Percentiles rank a stretch among this genome's conserved stretches.
phyloP scores from a whole-genome alignment of 345 rosid genomes.

The Melaleuca quinquenervia region DNA sequence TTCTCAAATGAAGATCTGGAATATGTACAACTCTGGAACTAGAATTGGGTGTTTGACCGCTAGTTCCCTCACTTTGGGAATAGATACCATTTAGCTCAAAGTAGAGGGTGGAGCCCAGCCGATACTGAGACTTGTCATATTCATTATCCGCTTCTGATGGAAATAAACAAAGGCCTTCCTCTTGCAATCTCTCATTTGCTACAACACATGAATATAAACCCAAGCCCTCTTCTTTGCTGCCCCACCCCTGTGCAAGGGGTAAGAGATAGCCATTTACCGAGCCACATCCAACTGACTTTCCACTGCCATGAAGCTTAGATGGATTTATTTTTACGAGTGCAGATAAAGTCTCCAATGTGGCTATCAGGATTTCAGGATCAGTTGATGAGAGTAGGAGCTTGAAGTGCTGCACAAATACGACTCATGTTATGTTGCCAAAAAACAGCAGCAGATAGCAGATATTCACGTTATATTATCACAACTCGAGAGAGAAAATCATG shows the following conservation, averaged over 20 bases:
- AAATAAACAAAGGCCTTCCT: conserved; percentile 76
- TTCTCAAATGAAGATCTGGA: conserved; percentile 67
- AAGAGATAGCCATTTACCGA: conserved; percentile 72
- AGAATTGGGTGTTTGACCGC: conserved; percentile 18
- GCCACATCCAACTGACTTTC: conserved; percentile 83
- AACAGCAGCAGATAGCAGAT: background rate
- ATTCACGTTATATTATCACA: background rate
- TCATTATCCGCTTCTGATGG: conserved; percentile 61
- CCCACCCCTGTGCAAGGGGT: conserved; percentile 97
- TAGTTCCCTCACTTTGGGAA: conserved; percentile 31
- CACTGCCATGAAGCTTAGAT: conserved; percentile 77
- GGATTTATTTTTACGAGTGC: conserved; percentile 87
- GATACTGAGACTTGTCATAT: conserved; percentile 46
- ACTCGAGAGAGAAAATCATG: background rate
- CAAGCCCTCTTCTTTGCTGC: conserved; percentile 96
- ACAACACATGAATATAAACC: conserved; percentile 85
- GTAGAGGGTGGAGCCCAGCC: conserved; percentile 78
- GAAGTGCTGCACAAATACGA: conserved; percentile 50
- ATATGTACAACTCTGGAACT: conserved; percentile 51
- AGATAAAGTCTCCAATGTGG: conserved; percentile 76
- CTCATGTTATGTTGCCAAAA: background rate
- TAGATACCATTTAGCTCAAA: conserved; percentile 70
- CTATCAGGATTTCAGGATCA: conserved; percentile 89
- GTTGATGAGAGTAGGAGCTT: conserved; percentile 86
- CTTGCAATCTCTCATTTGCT: conserved; percentile 78